These are phyloP conservation scores for Paracorniculantispora psalliotae DNA, from an alignment of 2,329 filamentous ascomycete species.

Conservation along the genomic window DNA sequence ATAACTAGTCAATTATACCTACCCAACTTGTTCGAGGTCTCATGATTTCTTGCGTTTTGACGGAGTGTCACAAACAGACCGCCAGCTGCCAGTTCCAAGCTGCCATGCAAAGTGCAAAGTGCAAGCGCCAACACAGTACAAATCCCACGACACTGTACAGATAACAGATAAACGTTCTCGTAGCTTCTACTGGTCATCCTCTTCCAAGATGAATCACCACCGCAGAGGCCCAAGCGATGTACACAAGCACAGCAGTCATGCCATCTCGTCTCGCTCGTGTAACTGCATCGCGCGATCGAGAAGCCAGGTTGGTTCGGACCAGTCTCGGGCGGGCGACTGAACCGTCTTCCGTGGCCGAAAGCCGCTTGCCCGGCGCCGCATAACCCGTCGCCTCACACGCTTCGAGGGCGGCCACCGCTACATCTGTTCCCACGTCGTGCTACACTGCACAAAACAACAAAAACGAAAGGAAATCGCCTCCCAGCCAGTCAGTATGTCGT, in stretches of 20 bases:
- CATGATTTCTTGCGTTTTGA: no score
- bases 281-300: constrained; percentile 4
- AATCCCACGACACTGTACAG: background rate
- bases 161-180: background rate
- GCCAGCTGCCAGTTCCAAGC: no score
- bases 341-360: constrained; percentile 5
- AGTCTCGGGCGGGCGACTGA: background rate
- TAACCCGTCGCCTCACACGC: background rate
- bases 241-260: background rate
- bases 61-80: background rate
- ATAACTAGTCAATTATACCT: no score
- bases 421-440: background rate
- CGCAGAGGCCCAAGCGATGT: background rate
- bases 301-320: background rate
- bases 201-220: background rate
- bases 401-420: background rate
- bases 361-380: background rate
- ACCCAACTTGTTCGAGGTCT: no score
- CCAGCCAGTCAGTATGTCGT: no score
- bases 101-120: background rate
- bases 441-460: background rate
- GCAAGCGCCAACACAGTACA: background rate
- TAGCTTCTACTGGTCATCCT: background rate
- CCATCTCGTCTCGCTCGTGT: background rate
- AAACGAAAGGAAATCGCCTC: no score